phyloP scores from a whole-genome alignment of 2,329 filamentous ascomycete species.

The Pyricularia sp. region DNA sequence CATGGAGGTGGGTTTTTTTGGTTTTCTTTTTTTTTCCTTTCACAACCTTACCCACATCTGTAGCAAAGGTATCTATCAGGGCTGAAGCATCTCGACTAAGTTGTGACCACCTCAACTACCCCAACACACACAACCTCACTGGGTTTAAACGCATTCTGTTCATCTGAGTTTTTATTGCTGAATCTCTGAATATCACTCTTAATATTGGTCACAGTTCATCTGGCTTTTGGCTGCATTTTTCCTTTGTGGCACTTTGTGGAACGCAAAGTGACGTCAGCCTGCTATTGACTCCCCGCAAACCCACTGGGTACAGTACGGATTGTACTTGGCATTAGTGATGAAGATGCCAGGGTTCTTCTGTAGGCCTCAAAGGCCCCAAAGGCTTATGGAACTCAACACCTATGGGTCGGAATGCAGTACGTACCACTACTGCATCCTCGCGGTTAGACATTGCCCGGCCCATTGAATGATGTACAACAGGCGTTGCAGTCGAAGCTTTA shows the following conservation, averaged over 20 bases:
- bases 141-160: not conserved
- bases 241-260: not conserved
- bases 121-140: not conserved
- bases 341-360: not conserved
- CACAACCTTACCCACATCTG: not conserved
- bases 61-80: not conserved
- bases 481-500: not conserved
- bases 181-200: not conserved
- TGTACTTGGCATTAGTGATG: not conserved
- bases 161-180: not conserved
- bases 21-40: too few relatives aligned
- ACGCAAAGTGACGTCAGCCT: not conserved
- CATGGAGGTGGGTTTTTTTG: not conserved
- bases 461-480: not conserved
- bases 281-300: not conserved
- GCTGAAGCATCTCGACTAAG: not conserved
- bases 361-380: not conserved
- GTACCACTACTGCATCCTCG: not conserved
- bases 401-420: too few relatives aligned
- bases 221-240: not conserved
- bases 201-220: not conserved
- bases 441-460: not conserved
- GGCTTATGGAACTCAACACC: not conserved
- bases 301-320: not conserved
- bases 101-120: not conserved